Percentiles rank a stretch among this genome's conserved stretches.
Evolutionary conservation across 345 rosid species (phyloP).

Genomic region (Dimocarpus longan): DNA sequence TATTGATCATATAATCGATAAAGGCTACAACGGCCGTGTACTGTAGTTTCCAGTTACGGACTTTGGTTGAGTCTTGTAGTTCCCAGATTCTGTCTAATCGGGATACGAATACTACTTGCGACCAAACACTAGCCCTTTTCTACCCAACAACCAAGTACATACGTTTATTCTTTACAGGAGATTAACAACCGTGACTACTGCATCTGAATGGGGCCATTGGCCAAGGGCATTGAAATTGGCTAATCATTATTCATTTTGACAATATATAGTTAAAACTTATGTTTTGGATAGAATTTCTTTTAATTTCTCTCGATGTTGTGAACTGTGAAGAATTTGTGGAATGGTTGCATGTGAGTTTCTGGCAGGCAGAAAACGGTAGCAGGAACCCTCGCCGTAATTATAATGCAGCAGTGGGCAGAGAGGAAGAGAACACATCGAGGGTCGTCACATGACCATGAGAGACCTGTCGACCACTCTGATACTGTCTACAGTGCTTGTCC

Average conservation of each 20-base stretch:
- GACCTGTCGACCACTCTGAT: too few relatives aligned
- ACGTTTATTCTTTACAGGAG: background rate
- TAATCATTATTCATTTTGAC: too few relatives aligned
- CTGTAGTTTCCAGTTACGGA: background rate
- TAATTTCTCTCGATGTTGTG: background rate
- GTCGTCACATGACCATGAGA: background rate
- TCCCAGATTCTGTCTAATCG: constrained; percentile 4
- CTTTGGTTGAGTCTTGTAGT: background rate
- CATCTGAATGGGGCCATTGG: too few relatives aligned
- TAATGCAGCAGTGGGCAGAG: background rate
- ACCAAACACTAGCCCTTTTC: constrained; percentile 11
- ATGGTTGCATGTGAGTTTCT: too few relatives aligned
- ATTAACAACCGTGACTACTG: background rate
- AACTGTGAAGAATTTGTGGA: background rate
- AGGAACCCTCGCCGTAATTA: constrained; percentile 14
- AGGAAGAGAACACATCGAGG: background rate
- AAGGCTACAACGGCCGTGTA: background rate
- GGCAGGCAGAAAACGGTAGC: background rate
- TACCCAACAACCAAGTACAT: background rate
- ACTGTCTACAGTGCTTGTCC: too few relatives aligned
- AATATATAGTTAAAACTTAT: too few relatives aligned
- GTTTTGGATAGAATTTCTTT: background rate
- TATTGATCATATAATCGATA: background rate
- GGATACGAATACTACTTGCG: constrained; percentile 2
- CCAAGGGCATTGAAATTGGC: too few relatives aligned